These are phyloP conservation scores for Wickerhamiella alocasiicola DNA, from an alignment of 805 yeast species.

Conservation along the genomic window DNA sequence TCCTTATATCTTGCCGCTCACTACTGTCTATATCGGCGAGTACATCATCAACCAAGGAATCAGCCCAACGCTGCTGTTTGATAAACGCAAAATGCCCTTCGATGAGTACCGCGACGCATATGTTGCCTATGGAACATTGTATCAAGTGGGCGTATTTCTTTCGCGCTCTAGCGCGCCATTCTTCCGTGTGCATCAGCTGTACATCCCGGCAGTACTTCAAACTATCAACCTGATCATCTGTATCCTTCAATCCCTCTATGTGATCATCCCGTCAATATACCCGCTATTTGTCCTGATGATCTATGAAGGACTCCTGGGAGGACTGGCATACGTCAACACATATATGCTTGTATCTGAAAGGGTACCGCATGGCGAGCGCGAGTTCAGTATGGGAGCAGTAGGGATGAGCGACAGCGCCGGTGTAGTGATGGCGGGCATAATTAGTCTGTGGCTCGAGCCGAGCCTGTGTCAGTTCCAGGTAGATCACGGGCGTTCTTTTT, in stretches of 20 bases:
- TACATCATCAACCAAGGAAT: slow-evolving; percentile 86
- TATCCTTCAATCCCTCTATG: slow-evolving; percentile 50
- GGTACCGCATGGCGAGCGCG: slow-evolving; percentile 40
- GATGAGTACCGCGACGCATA: slow-evolving; percentile 66
- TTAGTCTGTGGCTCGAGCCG: slow-evolving; percentile 67
- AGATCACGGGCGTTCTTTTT: slow-evolving; percentile 66
- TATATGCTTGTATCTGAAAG: slow-evolving; percentile 63
- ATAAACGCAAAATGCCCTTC: slow-evolving; percentile 60
- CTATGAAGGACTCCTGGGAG: slow-evolving; percentile 83
- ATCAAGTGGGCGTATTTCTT: slow-evolving; percentile 85
- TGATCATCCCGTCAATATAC: slow-evolving; percentile 48
- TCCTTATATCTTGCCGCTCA: slow-evolving; percentile 67
- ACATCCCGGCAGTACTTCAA: slow-evolving; percentile 57
- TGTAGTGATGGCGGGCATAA: slow-evolving; percentile 63
- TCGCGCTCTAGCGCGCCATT: slow-evolving; percentile 73
- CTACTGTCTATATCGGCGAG: slow-evolving; percentile 74
- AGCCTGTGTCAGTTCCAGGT: slow-evolving; percentile 61
- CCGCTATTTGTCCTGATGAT: slow-evolving; percentile 50
- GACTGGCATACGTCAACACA: slow-evolving; percentile 81
- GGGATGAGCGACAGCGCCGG: slow-evolving; percentile 81
- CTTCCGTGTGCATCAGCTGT: slow-evolving; percentile 45
- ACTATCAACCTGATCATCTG: slow-evolving; percentile 46
- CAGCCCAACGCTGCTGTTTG: slow-evolving; percentile 76
- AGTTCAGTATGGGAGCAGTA: slow-evolving; percentile 72
- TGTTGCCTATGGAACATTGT: slow-evolving; percentile 79